Percentiles rank a stretch among this genome's conserved stretches.
phyloP scores from a whole-genome alignment of 2,329 filamentous ascomycete species.

The Madurella fahalii region DNA sequence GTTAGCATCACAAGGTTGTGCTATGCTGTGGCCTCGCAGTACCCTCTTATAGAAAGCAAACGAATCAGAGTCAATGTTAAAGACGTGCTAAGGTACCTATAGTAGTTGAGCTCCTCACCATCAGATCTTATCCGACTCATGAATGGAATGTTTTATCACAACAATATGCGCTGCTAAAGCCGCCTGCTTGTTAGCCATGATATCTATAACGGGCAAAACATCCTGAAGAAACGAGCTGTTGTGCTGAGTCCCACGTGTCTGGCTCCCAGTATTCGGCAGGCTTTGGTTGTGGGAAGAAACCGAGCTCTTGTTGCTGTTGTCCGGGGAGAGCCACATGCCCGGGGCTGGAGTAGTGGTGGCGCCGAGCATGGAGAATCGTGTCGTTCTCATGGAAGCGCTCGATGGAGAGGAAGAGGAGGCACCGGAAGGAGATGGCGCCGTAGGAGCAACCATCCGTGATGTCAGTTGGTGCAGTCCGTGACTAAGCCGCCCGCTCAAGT shows the following conservation, averaged over 20 bases:
- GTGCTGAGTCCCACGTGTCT: neutral
- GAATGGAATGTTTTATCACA: conserved; percentile 2
- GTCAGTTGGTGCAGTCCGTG: neutral
- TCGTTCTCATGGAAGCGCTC: neutral
- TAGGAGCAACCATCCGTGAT: neutral
- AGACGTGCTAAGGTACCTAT: too few species aligned
- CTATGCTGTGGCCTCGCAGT: too few species aligned
- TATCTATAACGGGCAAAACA: neutral
- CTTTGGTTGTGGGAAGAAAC: too few species aligned
- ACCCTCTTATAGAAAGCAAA: too few species aligned
- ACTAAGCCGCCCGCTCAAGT: neutral
- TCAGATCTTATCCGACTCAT: neutral
- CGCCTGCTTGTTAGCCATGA: neutral
- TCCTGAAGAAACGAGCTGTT: neutral
- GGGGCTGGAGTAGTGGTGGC: too few species aligned
- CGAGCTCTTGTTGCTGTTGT: too few species aligned
- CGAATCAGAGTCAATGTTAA: too few species aligned
- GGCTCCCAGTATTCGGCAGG: neutral
- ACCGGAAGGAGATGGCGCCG: too few species aligned
- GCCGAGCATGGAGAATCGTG: neutral
- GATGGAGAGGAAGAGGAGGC: neutral
- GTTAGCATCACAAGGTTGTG: too few species aligned
- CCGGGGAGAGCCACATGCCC: too few species aligned
- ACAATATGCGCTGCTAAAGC: conserved; percentile 1
- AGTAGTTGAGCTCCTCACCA: too few species aligned